Evolutionary conservation across 2,329 filamentous ascomycete species (phyloP).

Genomic region (Colletotrichum noveboracense): DNA sequence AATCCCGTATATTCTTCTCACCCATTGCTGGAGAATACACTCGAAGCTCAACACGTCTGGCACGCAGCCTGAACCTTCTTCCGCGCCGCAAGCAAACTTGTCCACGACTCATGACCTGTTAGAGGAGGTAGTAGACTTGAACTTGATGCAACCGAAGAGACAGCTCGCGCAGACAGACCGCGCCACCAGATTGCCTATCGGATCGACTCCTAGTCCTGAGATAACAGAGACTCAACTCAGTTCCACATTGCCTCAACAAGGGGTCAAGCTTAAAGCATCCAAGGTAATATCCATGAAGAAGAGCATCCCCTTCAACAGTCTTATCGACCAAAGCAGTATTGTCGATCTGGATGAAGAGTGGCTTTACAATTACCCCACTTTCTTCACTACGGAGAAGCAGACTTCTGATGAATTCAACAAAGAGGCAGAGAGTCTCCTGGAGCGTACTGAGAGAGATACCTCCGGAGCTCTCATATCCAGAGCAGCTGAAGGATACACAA

Average conservation of each 20-base stretch:
- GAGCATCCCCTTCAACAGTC: not conserved
- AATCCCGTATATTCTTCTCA: not conserved
- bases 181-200: rapidly evolving
- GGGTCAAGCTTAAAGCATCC: not conserved
- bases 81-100: rapidly evolving
- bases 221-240: rapidly evolving
- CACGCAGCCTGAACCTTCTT: not conserved
- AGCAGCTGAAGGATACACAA: not conserved
- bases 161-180: rapidly evolving
- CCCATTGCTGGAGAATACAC: not conserved
- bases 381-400: rapidly evolving
- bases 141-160: not conserved
- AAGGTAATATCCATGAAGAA: not conserved
- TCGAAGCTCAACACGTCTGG: rapidly evolving
- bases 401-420: rapidly evolving
- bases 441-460: not conserved
- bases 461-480: not conserved
- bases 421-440: rapidly evolving
- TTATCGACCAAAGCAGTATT: not conserved
- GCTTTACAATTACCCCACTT: not conserved
- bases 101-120: not conserved
- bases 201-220: not conserved
- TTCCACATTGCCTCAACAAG: rapidly evolving
- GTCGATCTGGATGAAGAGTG: not conserved
- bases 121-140: not conserved